A percentile compares a stretch with the other conserved stretches of the same genome.
phyloP scores from a whole-genome alignment of 495 filamentous ascomycete species.

The Bacidia rubella region DNA sequence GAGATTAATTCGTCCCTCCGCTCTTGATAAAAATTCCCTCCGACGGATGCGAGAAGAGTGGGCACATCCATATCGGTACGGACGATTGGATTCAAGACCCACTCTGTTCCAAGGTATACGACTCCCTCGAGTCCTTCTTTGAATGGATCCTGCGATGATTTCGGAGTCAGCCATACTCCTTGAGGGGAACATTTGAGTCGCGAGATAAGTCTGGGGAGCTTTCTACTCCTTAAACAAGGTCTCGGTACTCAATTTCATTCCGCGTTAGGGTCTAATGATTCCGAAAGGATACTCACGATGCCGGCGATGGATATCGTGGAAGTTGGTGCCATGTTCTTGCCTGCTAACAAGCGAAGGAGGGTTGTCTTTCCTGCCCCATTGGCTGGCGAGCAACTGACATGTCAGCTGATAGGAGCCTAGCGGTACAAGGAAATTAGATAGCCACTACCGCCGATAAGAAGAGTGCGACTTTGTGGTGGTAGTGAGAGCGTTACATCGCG shows the following conservation, averaged over 20 bases:
- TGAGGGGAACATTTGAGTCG: too few species aligned
- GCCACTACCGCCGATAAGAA: slow-evolving; percentile 71
- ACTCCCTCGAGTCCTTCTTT: slow-evolving; percentile 76
- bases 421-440: not conserved
- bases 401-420: not conserved
- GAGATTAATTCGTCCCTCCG: slow-evolving; percentile 73
- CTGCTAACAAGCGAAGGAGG: slow-evolving; percentile 76
- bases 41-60: slow-evolving; percentile 71
- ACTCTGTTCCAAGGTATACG: slow-evolving; percentile 92
- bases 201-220: too few species aligned
- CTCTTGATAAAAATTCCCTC: slow-evolving; percentile 66
- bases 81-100: slow-evolving; percentile 97
- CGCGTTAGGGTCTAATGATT: too few species aligned
- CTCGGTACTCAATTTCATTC: too few species aligned
- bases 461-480: slow-evolving; percentile 69
- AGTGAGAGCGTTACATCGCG: slow-evolving; percentile 56
- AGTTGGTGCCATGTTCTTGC: slow-evolving; percentile 77
- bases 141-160: too few species aligned
- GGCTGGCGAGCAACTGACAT: slow-evolving; percentile 30
- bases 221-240: too few species aligned
- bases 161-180: too few species aligned
- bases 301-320: slow-evolving; percentile 60
- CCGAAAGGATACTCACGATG: too few species aligned
- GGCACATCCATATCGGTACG: slow-evolving; percentile 85
- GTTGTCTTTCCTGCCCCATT: slow-evolving; percentile 98